These are phyloP conservation scores for Saccharomycopsis vini DNA, from an alignment of 805 yeast genomes.

Conservation along the genomic window DNA sequence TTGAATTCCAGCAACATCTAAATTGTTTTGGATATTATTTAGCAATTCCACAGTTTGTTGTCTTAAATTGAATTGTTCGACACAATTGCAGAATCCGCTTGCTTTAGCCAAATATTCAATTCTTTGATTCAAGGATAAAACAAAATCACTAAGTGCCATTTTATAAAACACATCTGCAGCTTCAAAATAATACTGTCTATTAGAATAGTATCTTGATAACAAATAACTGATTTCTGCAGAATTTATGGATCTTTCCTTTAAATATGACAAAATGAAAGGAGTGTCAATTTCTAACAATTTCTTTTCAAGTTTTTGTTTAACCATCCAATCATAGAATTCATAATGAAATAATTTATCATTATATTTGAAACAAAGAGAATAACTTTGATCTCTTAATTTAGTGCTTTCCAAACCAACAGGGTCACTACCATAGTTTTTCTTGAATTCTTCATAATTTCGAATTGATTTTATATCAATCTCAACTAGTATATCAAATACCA, in stretches of 20 bases:
- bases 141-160: constrained; percentile 66
- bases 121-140: constrained; percentile 58
- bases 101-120: constrained; percentile 88
- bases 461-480: constrained; percentile 61
- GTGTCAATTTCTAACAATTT: constrained; percentile 74
- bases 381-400: constrained; percentile 61
- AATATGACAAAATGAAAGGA: constrained; percentile 67
- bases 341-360: constrained; percentile 84
- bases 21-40: constrained; percentile 61
- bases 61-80: constrained; percentile 64
- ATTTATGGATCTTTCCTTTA: constrained; percentile 55
- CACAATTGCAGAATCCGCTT: constrained; percentile 83
- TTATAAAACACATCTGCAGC: constrained; percentile 79
- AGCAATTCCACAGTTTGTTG: constrained; percentile 69
- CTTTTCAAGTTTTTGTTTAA: constrained; percentile 66
- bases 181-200: constrained; percentile 62
- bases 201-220: constrained; percentile 84
- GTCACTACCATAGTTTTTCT: constrained; percentile 22
- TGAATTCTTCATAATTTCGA: constrained; percentile 25
- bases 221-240: constrained; percentile 71
- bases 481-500: constrained; percentile 67
- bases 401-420: constrained; percentile 35
- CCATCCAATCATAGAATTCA: constrained; percentile 88
- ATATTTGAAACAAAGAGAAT: constrained; percentile 62
- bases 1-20: constrained; percentile 83